Evolutionary conservation across 2,329 filamentous ascomycete genomes (phyloP).

Genomic region (Emergomyces africanus): DNA sequence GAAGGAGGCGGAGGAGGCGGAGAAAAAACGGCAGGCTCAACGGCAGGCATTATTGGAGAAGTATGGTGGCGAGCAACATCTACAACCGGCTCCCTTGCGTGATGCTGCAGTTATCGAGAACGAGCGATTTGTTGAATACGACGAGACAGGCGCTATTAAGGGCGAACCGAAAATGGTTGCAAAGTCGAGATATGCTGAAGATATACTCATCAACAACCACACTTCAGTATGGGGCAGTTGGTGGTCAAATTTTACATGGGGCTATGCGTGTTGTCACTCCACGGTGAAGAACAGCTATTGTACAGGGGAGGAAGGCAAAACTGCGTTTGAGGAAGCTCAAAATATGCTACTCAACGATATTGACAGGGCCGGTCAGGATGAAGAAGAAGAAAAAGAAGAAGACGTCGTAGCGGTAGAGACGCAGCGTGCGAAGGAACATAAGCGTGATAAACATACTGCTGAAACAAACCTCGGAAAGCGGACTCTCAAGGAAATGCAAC

Average conservation of each 20-base stretch:
- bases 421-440: slow-evolving; percentile 19
- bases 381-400: slow-evolving; percentile 11
- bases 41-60: slow-evolving; percentile 63
- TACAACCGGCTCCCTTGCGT: slow-evolving; percentile 49
- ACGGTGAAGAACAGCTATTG: slow-evolving; percentile 95
- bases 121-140: slow-evolving; percentile 86
- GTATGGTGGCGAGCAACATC: slow-evolving; percentile 59
- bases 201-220: slow-evolving; percentile 82
- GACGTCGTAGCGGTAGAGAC: slow-evolving; percentile 13
- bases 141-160: slow-evolving; percentile 79
- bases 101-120: slow-evolving; percentile 62
- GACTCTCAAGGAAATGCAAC: slow-evolving; percentile 64
- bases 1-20: slow-evolving; percentile 62
- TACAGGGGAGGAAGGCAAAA: slow-evolving; percentile 78
- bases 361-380: slow-evolving; percentile 10
- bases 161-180: slow-evolving; percentile 63
- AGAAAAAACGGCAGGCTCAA: slow-evolving; percentile 53
- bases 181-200: slow-evolving; percentile 85
- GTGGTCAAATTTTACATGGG: slow-evolving; percentile 95
- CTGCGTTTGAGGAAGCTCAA: slow-evolving; percentile 66
- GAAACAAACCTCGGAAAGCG: slow-evolving; percentile 47
- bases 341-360: slow-evolving; percentile 37
- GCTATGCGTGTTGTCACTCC: slow-evolving; percentile 90
- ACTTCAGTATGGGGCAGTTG: slow-evolving; percentile 90
- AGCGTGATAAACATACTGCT: background rate